A percentile compares a stretch with the other conserved stretches of the same genome.
Conservation (phyloP, 2,329 filamentous ascomycete species). For the Helminthosporium solani region DNA sequence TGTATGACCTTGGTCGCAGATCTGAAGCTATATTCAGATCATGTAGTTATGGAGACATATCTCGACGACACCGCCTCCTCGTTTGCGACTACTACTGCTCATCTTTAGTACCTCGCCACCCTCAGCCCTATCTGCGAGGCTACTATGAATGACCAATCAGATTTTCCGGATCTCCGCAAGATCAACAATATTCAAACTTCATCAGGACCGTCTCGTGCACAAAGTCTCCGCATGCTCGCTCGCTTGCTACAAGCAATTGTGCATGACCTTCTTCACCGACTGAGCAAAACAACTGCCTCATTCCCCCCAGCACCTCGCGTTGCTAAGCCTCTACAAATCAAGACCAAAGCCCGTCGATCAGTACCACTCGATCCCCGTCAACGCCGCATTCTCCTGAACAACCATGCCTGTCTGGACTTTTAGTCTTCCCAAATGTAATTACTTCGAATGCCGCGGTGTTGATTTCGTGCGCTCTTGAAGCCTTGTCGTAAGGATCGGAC, state of each 20-base stretch:
- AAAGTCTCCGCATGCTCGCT: background rate
- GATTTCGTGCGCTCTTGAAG: no score
- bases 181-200: slow-evolving; percentile 4
- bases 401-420: no score
- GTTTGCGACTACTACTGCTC: background rate
- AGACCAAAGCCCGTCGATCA: background rate
- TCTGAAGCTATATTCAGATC: background rate
- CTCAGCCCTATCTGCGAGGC: slow-evolving; percentile 9
- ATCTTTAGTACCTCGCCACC: slow-evolving; percentile 8
- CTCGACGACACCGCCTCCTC: slow-evolving; percentile 11
- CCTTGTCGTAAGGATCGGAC: no score
- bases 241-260: background rate
- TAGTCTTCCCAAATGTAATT: no score
- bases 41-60: background rate
- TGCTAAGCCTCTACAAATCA: background rate
- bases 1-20: background rate
- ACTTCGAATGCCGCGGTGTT: no score
- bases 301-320: background rate
- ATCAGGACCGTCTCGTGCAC: background rate
- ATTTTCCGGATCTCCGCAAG: slow-evolving; percentile 2
- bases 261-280: slow-evolving; percentile 4
- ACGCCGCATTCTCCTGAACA: background rate
- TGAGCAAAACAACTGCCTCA: slow-evolving; percentile 1
- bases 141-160: slow-evolving; percentile 7
- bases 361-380: background rate